Evolutionary conservation across 805 yeast species (phyloP).

Genomic region (Lachancea kluyveri): DNA sequence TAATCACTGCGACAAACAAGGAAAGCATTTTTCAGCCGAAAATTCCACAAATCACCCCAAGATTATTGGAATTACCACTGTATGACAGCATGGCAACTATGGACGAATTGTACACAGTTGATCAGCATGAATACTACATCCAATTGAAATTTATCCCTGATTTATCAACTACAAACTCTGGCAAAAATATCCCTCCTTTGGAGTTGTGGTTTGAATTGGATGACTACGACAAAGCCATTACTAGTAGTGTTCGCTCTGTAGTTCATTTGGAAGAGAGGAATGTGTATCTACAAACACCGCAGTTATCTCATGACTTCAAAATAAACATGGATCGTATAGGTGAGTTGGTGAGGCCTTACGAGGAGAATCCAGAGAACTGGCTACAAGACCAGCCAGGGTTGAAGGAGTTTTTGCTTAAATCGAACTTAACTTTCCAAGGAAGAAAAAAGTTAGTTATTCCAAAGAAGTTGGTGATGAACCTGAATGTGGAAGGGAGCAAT

Average conservation of each 20-base stretch:
- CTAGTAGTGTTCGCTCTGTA: constrained; percentile 19
- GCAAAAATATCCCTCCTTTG: constrained; percentile 15
- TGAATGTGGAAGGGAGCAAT: constrained; percentile 8
- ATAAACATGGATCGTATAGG: constrained; percentile 15
- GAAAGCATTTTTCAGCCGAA: constrained; percentile 20
- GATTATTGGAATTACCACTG: constrained; percentile 19
- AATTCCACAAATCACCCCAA: constrained; percentile 18
- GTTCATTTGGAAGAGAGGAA: constrained; percentile 16
- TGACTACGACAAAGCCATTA: constrained; percentile 20
- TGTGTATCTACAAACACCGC: constrained; percentile 21
- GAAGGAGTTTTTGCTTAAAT: constrained; percentile 30
- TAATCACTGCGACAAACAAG: constrained; percentile 5
- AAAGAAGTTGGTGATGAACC: constrained; percentile 9
- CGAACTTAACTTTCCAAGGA: constrained; percentile 14
- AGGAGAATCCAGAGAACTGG: constrained; percentile 28
- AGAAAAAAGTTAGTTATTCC: constrained; percentile 12
- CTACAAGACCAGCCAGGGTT: constrained; percentile 39
- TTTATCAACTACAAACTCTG: constrained; percentile 7
- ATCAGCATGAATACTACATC: constrained; percentile 26
- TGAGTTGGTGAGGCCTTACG: constrained; percentile 14
- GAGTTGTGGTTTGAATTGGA: constrained; percentile 29
- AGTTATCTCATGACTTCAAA: constrained; percentile 21
- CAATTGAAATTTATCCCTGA: constrained; percentile 24
- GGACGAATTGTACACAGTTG: constrained; percentile 16
- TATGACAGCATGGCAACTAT: constrained; percentile 9